Evolutionary conservation across 306 rosid species (phyloP), one percentile per base, ranked within the genome.

Genomic region (Spatholobus suberectus): DNA sequence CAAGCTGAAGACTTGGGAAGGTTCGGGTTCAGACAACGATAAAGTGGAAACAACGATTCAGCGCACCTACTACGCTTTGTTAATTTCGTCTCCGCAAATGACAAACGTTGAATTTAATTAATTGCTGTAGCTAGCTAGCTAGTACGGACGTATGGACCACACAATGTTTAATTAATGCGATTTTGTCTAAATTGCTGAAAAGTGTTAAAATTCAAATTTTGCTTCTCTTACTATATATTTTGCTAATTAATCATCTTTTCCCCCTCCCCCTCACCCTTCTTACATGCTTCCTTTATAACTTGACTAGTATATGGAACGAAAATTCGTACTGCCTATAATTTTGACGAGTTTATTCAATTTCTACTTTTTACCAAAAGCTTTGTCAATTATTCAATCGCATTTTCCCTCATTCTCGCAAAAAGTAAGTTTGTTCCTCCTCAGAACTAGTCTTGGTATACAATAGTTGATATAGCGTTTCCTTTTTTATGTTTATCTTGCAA

Each of bases 311-410:
- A 46, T 40, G 8, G 38, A 38, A 21, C 27, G 79, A 76, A 81
- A 70, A 15, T 70, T 81, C 57, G 66, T 27, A 76, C 75, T 69
- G 70, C 24, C 52, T 63, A 6, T 63, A 75, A 68, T 24, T 69
- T 68, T 85, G 85, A 80, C 82, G 55, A 85, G 46, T 27, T 49
- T 61, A 47, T 80, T 46, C 73, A 34, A 43, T 46, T 63, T 72
- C 47, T 65, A 43, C 55, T 21, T 65, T 67, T 84, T 61, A 46
- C 59, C 59, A 66, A 44, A 69, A 79, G 17, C 21, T 67, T 55
- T 35, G 78, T 80, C 87, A 75, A 80, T 79, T 75, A 17, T 49
- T 26, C 18, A 58, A 47, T 44, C 62, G 52, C 68, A 67, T n/a
- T 55, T 55, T 66, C 52, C 35, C 8, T 26, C 3, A 27, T 70